Evolutionary conservation across 768 basidiomycete genomes (phyloP), one percentile per base, ranked within the genome.

Genomic region (Calocybe gangraenosa): DNA sequence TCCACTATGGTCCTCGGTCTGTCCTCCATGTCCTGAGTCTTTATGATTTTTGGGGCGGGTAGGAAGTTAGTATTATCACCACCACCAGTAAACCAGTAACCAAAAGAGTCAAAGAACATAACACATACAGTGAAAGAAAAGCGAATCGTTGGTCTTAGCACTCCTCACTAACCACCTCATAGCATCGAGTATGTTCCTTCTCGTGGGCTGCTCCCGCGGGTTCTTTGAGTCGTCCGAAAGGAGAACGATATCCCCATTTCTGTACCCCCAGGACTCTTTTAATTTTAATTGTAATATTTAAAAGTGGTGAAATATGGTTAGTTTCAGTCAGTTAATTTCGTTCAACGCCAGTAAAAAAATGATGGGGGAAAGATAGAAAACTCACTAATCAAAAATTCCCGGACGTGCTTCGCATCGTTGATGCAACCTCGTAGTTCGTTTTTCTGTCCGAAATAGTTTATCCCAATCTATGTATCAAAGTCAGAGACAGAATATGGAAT

Each of bases 1-100:
- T 2, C 87, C 88, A 52, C 89, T 75, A 1, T 65, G 49, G 63
- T 96, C 92, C 42, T 71, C 73, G 2, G 84, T 82, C 58, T 94
- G 93, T 8, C 93, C 95, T n/a, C 96, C 95, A 56, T 97, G 94
- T 0, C 94, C 95, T 1, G 93, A 95, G 65, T 91, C 87, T 88
- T n/a, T n/a, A n/a, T n/a, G n/a, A n/a, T n/a, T n/a, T n/a, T n/a
- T n/a, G n/a, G n/a, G n/a, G n/a, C n/a, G n/a, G n/a, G n/a, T n/a
- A n/a, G n/a, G n/a, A n/a, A n/a, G n/a, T n/a, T n/a, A n/a, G n/a
- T n/a, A n/a, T n/a, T n/a, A n/a, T n/a, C n/a, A n/a, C n/a, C n/a
- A n/a, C n/a, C n/a, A n/a, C n/a, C n/a, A n/a, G n/a, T n/a, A 11
- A 11, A 28, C 25, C 25, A 28, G 11, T 11, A 28, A 6, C 11